Percentiles rank a stretch among this genome's conserved stretches.
These are phyloP conservation scores for Euryodendron excelsum DNA, from an alignment of 148 eudicot species.

Conservation along the genomic window DNA sequence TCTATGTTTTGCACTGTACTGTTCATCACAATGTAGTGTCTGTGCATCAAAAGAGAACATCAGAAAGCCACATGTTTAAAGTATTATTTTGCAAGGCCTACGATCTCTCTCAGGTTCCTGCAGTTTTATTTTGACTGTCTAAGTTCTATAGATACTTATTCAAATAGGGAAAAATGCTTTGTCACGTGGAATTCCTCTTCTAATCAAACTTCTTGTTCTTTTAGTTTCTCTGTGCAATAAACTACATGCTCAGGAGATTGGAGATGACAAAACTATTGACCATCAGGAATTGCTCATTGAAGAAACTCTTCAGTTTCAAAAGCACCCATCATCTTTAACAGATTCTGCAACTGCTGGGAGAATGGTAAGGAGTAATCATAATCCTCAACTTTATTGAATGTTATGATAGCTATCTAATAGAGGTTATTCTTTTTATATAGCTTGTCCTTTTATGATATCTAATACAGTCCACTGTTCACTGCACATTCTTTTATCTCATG, in stretches of 20 bases:
- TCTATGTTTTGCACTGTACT: neutral
- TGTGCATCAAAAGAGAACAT: neutral
- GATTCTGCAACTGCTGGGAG: constrained; percentile 34
- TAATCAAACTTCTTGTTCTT: constrained; percentile 19
- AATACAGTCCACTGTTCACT: neutral
- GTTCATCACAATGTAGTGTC: neutral
- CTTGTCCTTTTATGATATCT: neutral
- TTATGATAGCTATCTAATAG: neutral
- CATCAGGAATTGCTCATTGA: constrained; percentile 34
- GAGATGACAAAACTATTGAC: constrained; percentile 28
- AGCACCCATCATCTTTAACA: constrained; percentile 26
- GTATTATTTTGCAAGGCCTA: neutral
- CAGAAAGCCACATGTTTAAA: neutral
- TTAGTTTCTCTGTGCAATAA: constrained; percentile 44
- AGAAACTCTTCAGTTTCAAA: constrained; percentile 39
- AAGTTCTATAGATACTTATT: neutral
- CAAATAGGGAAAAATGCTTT: neutral
- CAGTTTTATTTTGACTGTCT: neutral
- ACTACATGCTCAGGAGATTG: constrained; percentile 28
- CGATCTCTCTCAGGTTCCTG: neutral
- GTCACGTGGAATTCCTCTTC: neutral
- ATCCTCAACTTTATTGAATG: neutral
- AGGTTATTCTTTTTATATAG: neutral
- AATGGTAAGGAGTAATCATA: constrained; percentile 40
- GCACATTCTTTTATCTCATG: neutral